Percentiles rank a stretch among this genome's conserved stretches.
Evolutionary conservation across 768 basidiomycete genomes (phyloP).

Genomic region (Sistotremastrum suecicum): DNA sequence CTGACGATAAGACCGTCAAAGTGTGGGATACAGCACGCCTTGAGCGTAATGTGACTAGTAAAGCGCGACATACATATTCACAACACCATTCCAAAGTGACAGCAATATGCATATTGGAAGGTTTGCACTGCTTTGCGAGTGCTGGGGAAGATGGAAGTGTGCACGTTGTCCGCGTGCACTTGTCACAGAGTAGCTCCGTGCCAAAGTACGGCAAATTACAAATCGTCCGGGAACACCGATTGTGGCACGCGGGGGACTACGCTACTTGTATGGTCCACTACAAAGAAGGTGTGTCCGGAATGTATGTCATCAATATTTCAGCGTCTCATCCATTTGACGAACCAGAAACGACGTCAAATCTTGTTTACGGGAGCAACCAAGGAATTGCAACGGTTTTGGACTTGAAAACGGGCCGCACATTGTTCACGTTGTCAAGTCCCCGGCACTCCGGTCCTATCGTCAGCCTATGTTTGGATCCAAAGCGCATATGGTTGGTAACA

Average conservation of each 20-base stretch:
- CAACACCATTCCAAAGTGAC: conserved; percentile 55
- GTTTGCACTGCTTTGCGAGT: conserved; percentile 72
- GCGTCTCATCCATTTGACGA: too few relatives aligned
- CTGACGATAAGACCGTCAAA: conserved; percentile 88
- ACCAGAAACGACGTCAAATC: conserved; percentile 60
- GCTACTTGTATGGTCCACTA: conserved; percentile 77
- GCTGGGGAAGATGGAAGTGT: conserved; percentile 76
- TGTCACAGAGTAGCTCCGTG: conserved; percentile 47
- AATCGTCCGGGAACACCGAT: conserved; percentile 64
- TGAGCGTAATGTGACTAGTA: conserved; percentile 86
- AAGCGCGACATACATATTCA: conserved; percentile 56
- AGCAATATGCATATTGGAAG: conserved; percentile 69
- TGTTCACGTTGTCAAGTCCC: conserved; percentile 73
- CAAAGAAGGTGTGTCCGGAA: conserved; percentile 42
- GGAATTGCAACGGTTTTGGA: conserved; percentile 66
- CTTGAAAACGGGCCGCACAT: conserved; percentile 66
- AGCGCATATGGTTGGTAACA: conserved; percentile 76
- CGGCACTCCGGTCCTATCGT: conserved; percentile 80
- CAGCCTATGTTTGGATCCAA: conserved; percentile 69
- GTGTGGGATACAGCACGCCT: conserved; percentile 80
- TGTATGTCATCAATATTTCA: neutral
- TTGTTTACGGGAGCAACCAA: conserved; percentile 78
- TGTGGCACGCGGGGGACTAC: conserved; percentile 63
- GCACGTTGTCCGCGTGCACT: conserved; percentile 72
- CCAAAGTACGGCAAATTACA: conserved; percentile 79